Conservation (phyloP, 2,329 filamentous ascomycete genomes). For the Colletotrichum truncatum region DNA sequence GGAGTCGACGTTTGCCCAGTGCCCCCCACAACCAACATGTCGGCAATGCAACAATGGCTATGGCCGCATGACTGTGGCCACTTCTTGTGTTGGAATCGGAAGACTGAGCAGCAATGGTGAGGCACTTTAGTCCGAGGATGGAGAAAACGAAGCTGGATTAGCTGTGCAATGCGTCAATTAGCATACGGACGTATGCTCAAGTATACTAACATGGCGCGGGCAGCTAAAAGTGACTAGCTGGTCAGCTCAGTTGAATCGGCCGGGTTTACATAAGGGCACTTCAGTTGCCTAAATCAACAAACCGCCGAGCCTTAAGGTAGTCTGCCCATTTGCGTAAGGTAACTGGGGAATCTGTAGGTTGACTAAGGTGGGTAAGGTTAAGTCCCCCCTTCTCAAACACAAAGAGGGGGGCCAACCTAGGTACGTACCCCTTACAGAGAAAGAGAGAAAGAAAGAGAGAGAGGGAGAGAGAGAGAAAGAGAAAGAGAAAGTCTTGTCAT, state of each 20-base stretch:
- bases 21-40: not conserved
- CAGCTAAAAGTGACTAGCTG: not conserved
- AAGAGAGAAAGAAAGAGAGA: too few relatives aligned
- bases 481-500: too few relatives aligned
- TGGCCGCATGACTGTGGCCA: not conserved
- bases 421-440: not conserved
- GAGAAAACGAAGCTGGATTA: not conserved
- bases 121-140: not conserved
- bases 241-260: not conserved
- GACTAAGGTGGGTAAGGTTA: not conserved
- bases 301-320: too few relatives aligned
- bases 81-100: not conserved
- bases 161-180: not conserved
- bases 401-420: not conserved
- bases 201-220: slow-evolving; percentile 4
- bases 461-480: too few relatives aligned
- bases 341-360: too few relatives aligned
- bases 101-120: not conserved
- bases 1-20: not conserved
- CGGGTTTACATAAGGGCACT: not conserved
- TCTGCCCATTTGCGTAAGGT: too few relatives aligned
- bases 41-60: not conserved
- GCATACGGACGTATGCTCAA: slow-evolving; percentile 22
- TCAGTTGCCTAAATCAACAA: not conserved
- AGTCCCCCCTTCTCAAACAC: not conserved